These are phyloP conservation scores for Trichoderma atroviride DNA, from an alignment of 2,329 filamentous ascomycete genomes.

Conservation along the genomic window DNA sequence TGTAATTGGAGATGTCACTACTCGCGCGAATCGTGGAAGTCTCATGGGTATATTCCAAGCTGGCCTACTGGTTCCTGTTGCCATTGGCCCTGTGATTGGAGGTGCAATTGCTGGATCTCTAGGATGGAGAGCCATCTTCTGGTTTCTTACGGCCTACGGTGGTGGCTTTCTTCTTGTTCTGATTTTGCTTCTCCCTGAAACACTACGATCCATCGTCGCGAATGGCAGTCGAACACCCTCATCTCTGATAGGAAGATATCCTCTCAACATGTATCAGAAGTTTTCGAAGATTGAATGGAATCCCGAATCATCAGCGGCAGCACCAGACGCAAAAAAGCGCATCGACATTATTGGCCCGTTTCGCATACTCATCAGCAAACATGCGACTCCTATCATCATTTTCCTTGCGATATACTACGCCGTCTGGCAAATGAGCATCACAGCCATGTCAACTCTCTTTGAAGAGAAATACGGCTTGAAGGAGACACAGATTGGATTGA, in stretches of 20 bases:
- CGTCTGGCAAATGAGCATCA: conserved; percentile 58
- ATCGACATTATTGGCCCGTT: conserved; percentile 43
- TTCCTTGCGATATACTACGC: conserved; percentile 56
- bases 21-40: conserved; percentile 61
- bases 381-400: conserved; percentile 51
- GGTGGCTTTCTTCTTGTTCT: conserved; percentile 47
- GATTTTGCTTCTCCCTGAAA: conserved; percentile 58
- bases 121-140: conserved; percentile 64
- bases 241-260: conserved; percentile 39
- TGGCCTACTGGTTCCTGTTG: conserved; percentile 52
- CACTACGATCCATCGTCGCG: conserved; percentile 51
- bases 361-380: conserved; percentile 49
- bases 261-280: conserved; percentile 40
- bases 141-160: conserved; percentile 58
- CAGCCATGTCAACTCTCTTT: conserved; percentile 49
- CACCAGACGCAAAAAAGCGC: conserved; percentile 21
- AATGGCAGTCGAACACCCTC: conserved; percentile 53
- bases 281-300: conserved; percentile 34
- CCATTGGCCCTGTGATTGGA: conserved; percentile 59
- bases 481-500: conserved; percentile 57
- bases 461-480: conserved; percentile 59
- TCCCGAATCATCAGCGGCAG: conserved; percentile 30
- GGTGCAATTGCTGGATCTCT: conserved; percentile 59
- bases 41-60: conserved; percentile 58
- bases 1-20: conserved; percentile 66